Evolutionary conservation across 495 filamentous ascomycete species (phyloP).

Genomic region (Tuber indicum): DNA sequence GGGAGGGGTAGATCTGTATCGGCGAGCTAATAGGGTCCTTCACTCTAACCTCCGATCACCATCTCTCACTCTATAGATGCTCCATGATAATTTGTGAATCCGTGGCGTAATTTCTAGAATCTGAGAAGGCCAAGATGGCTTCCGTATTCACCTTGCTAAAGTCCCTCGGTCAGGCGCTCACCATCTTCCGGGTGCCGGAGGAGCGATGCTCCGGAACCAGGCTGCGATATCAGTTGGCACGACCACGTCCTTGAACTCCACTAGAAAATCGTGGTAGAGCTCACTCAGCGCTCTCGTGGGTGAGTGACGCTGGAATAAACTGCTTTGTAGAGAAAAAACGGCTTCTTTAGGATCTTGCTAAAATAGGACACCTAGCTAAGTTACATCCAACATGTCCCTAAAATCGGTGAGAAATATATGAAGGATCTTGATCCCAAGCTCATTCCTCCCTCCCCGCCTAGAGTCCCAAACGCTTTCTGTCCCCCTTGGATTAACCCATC

Average conservation of each 20-base stretch:
- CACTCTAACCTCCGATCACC: conserved; percentile 59
- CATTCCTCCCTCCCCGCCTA: conserved; percentile 56
- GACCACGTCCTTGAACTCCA: conserved; percentile 58
- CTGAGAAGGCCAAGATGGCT: conserved; percentile 74
- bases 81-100: conserved; percentile 83
- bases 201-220: conserved; percentile 55
- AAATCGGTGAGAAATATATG: conserved; percentile 67
- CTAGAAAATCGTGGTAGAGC: conserved; percentile 57
- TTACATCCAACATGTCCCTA: conserved; percentile 55
- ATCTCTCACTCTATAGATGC: conserved; percentile 66
- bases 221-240: conserved; percentile 63
- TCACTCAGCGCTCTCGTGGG: conserved; percentile 61
- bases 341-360: conserved; percentile 53
- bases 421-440: conserved; percentile 63
- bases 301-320: conserved; percentile 46
- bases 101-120: conserved; percentile 75
- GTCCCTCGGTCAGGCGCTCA: conserved; percentile 40
- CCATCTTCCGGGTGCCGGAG: conserved; percentile 52
- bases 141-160: conserved; percentile 67
- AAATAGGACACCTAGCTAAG: conserved; percentile 52
- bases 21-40: conserved; percentile 61
- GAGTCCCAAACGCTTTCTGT: conserved; percentile 53
- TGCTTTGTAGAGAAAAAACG: conserved; percentile 53
- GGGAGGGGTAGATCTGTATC: conserved; percentile 54
- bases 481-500: conserved; percentile 59